Percentiles rank a stretch among this genome's conserved stretches.
Conservation (phyloP, 2,329 filamentous ascomycete genomes). For the Xylaria sp. region DNA sequence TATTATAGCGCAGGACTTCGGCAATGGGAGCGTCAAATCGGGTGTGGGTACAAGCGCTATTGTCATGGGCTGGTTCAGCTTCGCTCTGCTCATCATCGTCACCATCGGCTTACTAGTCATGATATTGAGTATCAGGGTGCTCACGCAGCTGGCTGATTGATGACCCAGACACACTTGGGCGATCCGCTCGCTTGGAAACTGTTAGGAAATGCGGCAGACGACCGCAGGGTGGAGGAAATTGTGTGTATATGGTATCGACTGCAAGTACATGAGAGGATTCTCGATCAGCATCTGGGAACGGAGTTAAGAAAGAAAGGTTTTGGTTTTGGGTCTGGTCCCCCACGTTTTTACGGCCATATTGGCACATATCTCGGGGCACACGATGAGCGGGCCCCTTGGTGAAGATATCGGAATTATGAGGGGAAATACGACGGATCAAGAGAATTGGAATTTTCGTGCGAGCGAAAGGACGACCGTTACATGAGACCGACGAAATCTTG, state of each 20-base stretch:
- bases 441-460: conserved; percentile 33
- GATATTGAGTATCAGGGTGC: conserved; percentile 90
- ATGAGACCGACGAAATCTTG: conserved; percentile 29
- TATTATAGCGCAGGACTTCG: conserved; percentile 74
- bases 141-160: conserved; percentile 68
- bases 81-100: conserved; percentile 91
- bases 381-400: neutral
- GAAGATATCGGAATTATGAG: conserved; percentile 30
- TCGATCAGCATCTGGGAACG: conserved; percentile 46
- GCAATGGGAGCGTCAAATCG: conserved; percentile 52
- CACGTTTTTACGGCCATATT: conserved; percentile 18
- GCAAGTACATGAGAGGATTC: conserved; percentile 36
- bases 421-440: conserved; percentile 22
- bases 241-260: conserved; percentile 41
- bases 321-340: conserved; percentile 30
- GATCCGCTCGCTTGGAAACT: neutral
- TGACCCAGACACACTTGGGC: conserved; percentile 4
- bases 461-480: conserved; percentile 30
- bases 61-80: conserved; percentile 98
- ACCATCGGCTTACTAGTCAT: conserved; percentile 95
- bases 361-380: conserved; percentile 9
- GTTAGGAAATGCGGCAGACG: conserved; percentile 23
- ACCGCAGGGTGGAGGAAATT: conserved; percentile 22
- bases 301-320: conserved; percentile 44
- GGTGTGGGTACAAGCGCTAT: conserved; percentile 78